Percentiles rank a stretch among this genome's conserved stretches.
Conservation (phyloP, 495 filamentous ascomycete genomes). For the Talaromyces ruber region DNA sequence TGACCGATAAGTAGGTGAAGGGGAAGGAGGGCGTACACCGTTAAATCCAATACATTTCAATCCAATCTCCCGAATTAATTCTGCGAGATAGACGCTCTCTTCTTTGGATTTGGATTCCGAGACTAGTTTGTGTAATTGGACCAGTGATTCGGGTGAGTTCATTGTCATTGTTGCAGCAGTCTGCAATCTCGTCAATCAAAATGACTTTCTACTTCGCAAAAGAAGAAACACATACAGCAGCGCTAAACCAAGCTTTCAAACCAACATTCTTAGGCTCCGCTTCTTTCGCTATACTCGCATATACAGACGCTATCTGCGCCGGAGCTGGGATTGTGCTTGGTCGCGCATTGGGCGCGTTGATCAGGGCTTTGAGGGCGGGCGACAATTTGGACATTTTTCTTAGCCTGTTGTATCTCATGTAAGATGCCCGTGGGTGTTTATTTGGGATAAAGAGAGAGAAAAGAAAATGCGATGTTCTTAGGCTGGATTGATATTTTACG, state of each 20-base stretch:
- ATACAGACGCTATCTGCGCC: conserved; percentile 48
- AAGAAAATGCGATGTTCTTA: background rate
- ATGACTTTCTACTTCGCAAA: background rate
- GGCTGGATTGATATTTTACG: background rate
- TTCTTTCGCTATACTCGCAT: conserved; percentile 46
- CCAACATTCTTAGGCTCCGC: conserved; percentile 47
- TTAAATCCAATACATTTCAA: conserved; percentile 82
- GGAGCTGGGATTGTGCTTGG: conserved; percentile 59
- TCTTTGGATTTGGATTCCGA: conserved; percentile 22
- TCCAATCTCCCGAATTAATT: conserved; percentile 70
- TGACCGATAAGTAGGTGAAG: no score
- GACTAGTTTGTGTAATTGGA: conserved; percentile 45
- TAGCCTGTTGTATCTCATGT: background rate
- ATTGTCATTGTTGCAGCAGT: conserved; percentile 67
- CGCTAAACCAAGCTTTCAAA: conserved; percentile 52
- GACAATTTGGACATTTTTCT: conserved; percentile 60
- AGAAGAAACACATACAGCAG: conserved; percentile 40
- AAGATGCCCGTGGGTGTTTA: background rate
- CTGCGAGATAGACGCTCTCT: conserved; percentile 48
- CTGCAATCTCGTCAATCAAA: conserved; percentile 20
- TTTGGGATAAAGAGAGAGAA: background rate
- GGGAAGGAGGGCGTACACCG: conserved; percentile 25
- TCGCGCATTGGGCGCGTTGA: conserved; percentile 57
- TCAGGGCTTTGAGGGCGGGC: conserved; percentile 57
- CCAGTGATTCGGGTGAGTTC: conserved; percentile 61